Conservation (phyloP, 345 rosid genomes). For the Brassica napus region DNA sequence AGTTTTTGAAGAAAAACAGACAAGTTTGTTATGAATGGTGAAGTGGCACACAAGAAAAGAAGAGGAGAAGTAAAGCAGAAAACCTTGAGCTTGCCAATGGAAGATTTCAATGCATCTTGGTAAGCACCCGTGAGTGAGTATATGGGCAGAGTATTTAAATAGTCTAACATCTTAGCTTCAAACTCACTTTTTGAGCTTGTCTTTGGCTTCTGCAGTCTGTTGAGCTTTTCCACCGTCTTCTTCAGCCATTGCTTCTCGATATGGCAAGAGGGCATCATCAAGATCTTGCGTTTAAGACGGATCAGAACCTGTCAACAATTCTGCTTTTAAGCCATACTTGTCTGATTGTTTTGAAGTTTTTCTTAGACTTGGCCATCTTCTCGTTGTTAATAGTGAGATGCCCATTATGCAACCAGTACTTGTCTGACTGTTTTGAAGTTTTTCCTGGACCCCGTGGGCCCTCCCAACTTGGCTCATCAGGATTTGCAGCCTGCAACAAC, state of each 20-base stretch:
- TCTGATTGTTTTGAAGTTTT: slow-evolving; percentile 72
- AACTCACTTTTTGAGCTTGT: slow-evolving; percentile 56
- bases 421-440: too few relatives aligned
- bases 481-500: slow-evolving; percentile 74
- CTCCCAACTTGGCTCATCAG: slow-evolving; percentile 85
- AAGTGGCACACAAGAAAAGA: not conserved
- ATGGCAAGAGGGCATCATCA: slow-evolving; percentile 57
- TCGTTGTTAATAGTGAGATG: slow-evolving; percentile 77
- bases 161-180: slow-evolving; percentile 71
- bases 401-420: slow-evolving; percentile 91
- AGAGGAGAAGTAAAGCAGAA: not conserved
- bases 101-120: slow-evolving; percentile 74
- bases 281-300: slow-evolving; percentile 48
- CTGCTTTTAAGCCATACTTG: slow-evolving; percentile 44
- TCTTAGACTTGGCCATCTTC: slow-evolving; percentile 89
- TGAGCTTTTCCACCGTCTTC: slow-evolving; percentile 39
- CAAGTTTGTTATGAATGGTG: not conserved
- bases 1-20: not conserved
- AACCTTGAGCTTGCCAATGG: slow-evolving; percentile 68
- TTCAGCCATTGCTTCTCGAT: slow-evolving; percentile 46
- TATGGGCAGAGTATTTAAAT: slow-evolving; percentile 67
- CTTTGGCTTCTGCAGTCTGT: slow-evolving; percentile 53
- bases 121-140: slow-evolving; percentile 71
- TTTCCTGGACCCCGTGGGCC: slow-evolving; percentile 86
- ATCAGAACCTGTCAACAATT: not conserved